Conservation (phyloP, 2,329 filamentous ascomycete genomes). For the Raffaelea deltoideospora region DNA sequence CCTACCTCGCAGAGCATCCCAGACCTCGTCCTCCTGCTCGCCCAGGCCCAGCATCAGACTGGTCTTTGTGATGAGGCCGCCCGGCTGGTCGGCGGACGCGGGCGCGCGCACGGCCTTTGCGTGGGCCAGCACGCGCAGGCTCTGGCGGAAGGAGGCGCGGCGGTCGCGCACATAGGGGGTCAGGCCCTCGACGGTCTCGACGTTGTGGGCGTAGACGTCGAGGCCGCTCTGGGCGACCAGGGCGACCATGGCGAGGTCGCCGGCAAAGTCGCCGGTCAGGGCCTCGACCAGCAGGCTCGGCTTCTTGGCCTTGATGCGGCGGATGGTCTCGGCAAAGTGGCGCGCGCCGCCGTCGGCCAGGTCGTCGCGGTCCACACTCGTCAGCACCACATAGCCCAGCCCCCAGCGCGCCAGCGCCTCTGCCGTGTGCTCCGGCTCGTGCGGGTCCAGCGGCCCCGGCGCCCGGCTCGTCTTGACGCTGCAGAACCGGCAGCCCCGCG, state of each 20-base stretch:
- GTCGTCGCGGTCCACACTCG: conserved; percentile 87
- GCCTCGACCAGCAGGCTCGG: conserved; percentile 68
- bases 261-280: conserved; percentile 73
- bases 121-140: conserved; percentile 60
- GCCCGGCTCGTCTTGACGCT: conserved; percentile 77
- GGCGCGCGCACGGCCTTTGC: conserved; percentile 60
- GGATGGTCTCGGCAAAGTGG: conserved; percentile 89
- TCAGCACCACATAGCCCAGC: conserved; percentile 88
- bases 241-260: conserved; percentile 74
- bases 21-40: conserved; percentile 77
- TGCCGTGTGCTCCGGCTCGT: conserved; percentile 93
- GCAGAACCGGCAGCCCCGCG: conserved; percentile 90
- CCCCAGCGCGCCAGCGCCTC: conserved; percentile 90
- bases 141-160: conserved; percentile 78
- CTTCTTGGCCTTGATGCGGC: conserved; percentile 78
- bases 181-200: conserved; percentile 85
- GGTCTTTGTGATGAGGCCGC: conserved; percentile 86
- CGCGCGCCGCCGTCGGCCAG: conserved; percentile 72
- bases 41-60: conserved; percentile 93
- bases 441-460: conserved; percentile 71
- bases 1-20: conserved; percentile 57
- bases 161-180: conserved; percentile 85
- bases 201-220: conserved; percentile 93
- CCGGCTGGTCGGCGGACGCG: conserved; percentile 18
- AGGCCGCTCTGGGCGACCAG: conserved; percentile 75